A percentile compares a stretch with the other conserved stretches of the same genome.
These are phyloP conservation scores for Phytophthora citrophthora DNA, from an alignment of 352 stramenopile genomes.

Conservation along the genomic window DNA sequence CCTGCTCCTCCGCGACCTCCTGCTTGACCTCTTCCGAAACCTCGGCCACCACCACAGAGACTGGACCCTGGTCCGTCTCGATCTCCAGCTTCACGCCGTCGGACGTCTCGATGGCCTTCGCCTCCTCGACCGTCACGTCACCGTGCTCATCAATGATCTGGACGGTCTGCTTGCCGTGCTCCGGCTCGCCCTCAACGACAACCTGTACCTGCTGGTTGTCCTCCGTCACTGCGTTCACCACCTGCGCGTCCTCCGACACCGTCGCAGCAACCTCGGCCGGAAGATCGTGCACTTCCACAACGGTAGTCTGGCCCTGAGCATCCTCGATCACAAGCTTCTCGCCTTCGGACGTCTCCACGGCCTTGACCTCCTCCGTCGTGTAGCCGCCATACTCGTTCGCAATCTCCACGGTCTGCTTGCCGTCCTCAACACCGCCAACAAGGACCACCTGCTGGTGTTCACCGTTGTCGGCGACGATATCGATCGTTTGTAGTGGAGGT, in stretches of 20 bases:
- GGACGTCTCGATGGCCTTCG: background rate
- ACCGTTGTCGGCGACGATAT: background rate
- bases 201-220: background rate
- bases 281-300: background rate
- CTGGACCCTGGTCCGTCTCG: background rate
- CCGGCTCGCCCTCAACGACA: background rate
- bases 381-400: background rate
- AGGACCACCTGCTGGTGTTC: background rate
- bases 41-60: background rate
- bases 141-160: background rate
- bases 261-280: background rate
- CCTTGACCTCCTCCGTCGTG: background rate
- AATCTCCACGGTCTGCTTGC: background rate
- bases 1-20: background rate
- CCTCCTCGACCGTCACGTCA: background rate
- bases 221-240: background rate
- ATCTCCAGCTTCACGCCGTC: background rate
- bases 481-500: background rate
- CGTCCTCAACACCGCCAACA: background rate
- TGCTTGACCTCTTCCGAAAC: background rate
- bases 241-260: background rate
- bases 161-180: slow-evolving; percentile 1
- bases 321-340: background rate
- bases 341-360: background rate
- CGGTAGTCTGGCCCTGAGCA: background rate